phyloP scores from a whole-genome alignment of 495 filamentous ascomycete genomes.

The Penicillium simplicissimum region DNA sequence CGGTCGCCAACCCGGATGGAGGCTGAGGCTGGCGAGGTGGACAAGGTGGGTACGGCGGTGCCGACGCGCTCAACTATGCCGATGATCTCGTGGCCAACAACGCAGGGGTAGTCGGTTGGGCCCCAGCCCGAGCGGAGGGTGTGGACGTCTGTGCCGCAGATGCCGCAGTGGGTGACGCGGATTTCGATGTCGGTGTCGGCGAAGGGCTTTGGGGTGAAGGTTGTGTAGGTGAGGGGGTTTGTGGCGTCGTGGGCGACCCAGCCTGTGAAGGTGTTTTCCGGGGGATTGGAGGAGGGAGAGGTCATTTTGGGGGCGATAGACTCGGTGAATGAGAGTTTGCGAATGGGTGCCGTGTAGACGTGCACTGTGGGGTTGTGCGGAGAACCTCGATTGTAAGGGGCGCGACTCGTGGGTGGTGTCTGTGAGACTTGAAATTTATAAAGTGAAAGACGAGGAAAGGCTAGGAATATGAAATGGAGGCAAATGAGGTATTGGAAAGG shows the following conservation, averaged over 20 bases:
- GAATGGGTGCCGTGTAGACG: background rate
- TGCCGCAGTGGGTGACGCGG: conserved; percentile 72
- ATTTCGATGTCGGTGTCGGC: conserved; percentile 69
- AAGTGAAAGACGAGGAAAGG: background rate
- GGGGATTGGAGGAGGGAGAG: background rate
- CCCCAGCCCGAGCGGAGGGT: conserved; percentile 75
- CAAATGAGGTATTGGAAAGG: no score
- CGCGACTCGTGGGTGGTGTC: background rate
- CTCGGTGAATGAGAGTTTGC: background rate
- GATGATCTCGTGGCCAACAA: conserved; percentile 85
- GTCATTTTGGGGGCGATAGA: conserved; percentile 13
- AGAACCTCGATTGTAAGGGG: background rate
- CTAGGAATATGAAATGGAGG: background rate
- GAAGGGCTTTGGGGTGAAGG: conserved; percentile 77
- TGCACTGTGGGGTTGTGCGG: background rate
- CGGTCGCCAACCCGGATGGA: conserved; percentile 74
- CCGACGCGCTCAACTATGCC: conserved; percentile 74
- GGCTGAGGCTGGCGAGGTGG: conserved; percentile 51
- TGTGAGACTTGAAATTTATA: background rate
- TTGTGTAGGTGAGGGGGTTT: conserved; percentile 70
- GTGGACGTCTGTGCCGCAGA: conserved; percentile 81
- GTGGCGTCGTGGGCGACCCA: conserved; percentile 74
- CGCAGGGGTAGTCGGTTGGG: conserved; percentile 66
- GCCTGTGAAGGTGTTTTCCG: conserved; percentile 65
- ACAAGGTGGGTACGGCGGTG: conserved; percentile 24